Evolutionary conservation across 2,329 filamentous ascomycete genomes (phyloP).

Genomic region (Clarireedia sp.): DNA sequence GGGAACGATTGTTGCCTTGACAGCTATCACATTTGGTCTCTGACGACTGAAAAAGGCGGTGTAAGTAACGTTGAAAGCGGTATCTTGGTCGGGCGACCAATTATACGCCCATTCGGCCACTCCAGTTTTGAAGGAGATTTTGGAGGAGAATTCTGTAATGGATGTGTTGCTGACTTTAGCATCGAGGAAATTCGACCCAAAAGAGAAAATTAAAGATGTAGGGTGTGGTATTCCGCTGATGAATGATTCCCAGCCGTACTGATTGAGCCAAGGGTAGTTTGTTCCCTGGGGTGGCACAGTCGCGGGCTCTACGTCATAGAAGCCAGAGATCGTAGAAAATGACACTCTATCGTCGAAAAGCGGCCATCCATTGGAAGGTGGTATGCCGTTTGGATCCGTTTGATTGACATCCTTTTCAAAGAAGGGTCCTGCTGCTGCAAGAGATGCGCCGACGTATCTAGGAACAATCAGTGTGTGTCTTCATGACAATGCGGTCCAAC

Average conservation of each 20-base stretch:
- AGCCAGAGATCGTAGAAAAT: constrained; percentile 61
- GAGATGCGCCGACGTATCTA: constrained; percentile 28
- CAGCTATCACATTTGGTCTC: constrained; percentile 31
- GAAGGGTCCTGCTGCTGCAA: constrained; percentile 27
- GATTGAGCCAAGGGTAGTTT: constrained; percentile 61
- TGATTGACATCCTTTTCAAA: constrained; percentile 28
- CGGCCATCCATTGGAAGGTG: constrained; percentile 56
- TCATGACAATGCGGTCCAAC: not conserved
- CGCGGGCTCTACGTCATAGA: constrained; percentile 52
- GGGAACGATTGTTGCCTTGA: constrained; percentile 52
- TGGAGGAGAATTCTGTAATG: constrained; percentile 53
- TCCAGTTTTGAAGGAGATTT: constrained; percentile 55
- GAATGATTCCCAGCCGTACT: constrained; percentile 63
- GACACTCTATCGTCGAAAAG: constrained; percentile 54
- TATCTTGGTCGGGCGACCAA: constrained; percentile 49
- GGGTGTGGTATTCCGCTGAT: constrained; percentile 66
- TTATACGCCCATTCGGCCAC: constrained; percentile 56
- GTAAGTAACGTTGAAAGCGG: constrained; percentile 52
- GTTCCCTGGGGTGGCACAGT: constrained; percentile 40
- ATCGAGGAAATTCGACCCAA: constrained; percentile 49
- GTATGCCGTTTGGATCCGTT: constrained; percentile 23
- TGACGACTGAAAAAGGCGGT: constrained; percentile 43
- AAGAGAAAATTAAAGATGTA: constrained; percentile 49
- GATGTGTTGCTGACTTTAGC: constrained; percentile 50
- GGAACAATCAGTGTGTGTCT: not conserved